phyloP scores from a whole-genome alignment of 164 flowering plant genomes.

The Aristolochia californica region DNA sequence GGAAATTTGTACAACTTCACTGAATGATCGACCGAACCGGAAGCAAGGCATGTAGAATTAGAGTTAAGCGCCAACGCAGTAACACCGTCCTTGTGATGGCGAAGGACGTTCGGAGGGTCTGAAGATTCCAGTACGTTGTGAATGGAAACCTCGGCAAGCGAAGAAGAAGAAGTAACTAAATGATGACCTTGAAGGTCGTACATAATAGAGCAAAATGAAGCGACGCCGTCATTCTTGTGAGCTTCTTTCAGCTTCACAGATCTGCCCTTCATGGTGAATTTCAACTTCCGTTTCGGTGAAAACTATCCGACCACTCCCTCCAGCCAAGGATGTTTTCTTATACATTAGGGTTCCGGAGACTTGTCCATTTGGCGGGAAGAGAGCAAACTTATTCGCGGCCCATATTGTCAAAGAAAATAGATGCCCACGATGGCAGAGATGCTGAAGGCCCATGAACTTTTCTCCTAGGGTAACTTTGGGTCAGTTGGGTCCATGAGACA shows the following conservation, averaged over 20 bases:
- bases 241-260: constrained; percentile 75
- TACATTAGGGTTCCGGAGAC: no score
- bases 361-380: constrained; percentile 3
- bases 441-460: no score
- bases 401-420: no score
- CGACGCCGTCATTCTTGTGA: constrained; percentile 36
- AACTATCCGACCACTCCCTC: not conserved
- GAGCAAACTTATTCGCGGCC: not conserved
- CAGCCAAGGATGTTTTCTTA: not conserved
- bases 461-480: no score
- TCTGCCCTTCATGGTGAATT: constrained; percentile 55
- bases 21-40: constrained; percentile 86
- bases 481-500: no score
- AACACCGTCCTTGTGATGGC: constrained; percentile 80
- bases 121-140: constrained; percentile 47
- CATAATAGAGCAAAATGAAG: constrained; percentile 58
- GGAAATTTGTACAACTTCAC: constrained; percentile 93
- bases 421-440: no score
- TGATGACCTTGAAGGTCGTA: constrained; percentile 60
- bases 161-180: constrained; percentile 71
- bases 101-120: constrained; percentile 36
- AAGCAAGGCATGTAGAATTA: constrained; percentile 89
- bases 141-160: constrained; percentile 49
- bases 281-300: no score
- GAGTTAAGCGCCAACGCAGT: constrained; percentile 79